A percentile compares a stretch with the other conserved stretches of the same genome.
phyloP scores from a whole-genome alignment of 257 asterid species.

The Hygrophila difformis region DNA sequence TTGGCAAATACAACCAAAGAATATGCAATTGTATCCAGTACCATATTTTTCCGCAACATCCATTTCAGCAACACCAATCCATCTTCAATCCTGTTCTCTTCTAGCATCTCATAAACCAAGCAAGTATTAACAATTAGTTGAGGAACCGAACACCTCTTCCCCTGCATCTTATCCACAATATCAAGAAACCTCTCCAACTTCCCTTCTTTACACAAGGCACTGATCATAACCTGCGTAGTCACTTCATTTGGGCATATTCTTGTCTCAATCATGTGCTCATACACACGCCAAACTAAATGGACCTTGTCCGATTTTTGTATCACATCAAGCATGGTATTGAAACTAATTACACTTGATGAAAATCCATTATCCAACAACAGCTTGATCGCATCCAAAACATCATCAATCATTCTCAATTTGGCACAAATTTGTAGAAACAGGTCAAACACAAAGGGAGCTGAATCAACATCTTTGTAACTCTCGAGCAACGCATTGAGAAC shows the following conservation, averaged over 20 bases:
- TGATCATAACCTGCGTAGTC: slow-evolving; percentile 49
- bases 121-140: slow-evolving; percentile 52
- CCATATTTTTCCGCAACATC: slow-evolving; percentile 58
- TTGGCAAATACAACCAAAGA: slow-evolving; percentile 56
- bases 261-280: slow-evolving; percentile 52
- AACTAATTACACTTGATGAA: slow-evolving; percentile 45
- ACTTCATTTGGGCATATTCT: slow-evolving; percentile 50
- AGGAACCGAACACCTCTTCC: slow-evolving; percentile 53
- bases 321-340: slow-evolving; percentile 59
- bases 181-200: slow-evolving; percentile 38
- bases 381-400: slow-evolving; percentile 37
- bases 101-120: slow-evolving; percentile 57
- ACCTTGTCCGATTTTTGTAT: slow-evolving; percentile 43
- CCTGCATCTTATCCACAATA: slow-evolving; percentile 55
- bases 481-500: slow-evolving; percentile 50
- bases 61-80: slow-evolving; percentile 46
- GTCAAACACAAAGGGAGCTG: slow-evolving; percentile 67
- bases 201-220: slow-evolving; percentile 67
- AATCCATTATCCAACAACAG: slow-evolving; percentile 45
- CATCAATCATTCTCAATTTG: slow-evolving; percentile 54
- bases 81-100: slow-evolving; percentile 39
- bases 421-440: slow-evolving; percentile 72
- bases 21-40: slow-evolving; percentile 48
- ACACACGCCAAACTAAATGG: slow-evolving; percentile 48
- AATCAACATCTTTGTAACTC: slow-evolving; percentile 36